Base-by-base conservation (phyloP, 805 yeast species). In the Candida andamanensis region DNA sequence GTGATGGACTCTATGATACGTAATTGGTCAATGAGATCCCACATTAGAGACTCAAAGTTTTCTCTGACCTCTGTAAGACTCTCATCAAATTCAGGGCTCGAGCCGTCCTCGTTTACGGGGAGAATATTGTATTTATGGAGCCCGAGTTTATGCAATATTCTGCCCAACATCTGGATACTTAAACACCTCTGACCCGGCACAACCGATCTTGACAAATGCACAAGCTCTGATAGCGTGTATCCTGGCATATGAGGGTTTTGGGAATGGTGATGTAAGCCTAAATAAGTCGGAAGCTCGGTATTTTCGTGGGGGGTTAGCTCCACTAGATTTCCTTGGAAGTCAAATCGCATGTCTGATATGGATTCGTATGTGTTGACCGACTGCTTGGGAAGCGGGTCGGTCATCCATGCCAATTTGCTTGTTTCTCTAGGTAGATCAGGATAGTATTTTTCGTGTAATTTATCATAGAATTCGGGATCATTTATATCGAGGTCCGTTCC, bases 201-300 rank as follows among this genome's bases (percentile, higher is more conserved):
- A 2, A 81, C 74, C 2, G 95, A 85, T 41, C 95, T 67, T 4
- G 87, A 62, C 29, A 85, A 68, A 44, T 82, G 92, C 1, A 82
- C 80, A 31, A 92, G 65, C 52, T 92, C 99, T 0, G 75, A 66
- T 15, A 92, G 52, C 0, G 97, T 89, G 54, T 92, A 92, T 0
- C 99, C 99, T 0, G 97, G 95, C 32, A 89, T 65, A 27, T 79
- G 78, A 0, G 97, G 96, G 29, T 81, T 78, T 8, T 81, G 85
- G 0, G 96, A 72, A 56, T 92, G 99, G 53, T 92, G 97, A 49
- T 86, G 96, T 16, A 92, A 69, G 0, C 95, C 98, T 24, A 72
- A 51, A 24, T 67, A 62, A 0, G 80, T 67, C 2, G 82, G 76
- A 5, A 74, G 55, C 6, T 55, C 55, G 8, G 40, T 40, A 3